Evolutionary conservation across 2,329 filamentous ascomycete species (phyloP).

Genomic region (Aspergillus luchuensis): DNA sequence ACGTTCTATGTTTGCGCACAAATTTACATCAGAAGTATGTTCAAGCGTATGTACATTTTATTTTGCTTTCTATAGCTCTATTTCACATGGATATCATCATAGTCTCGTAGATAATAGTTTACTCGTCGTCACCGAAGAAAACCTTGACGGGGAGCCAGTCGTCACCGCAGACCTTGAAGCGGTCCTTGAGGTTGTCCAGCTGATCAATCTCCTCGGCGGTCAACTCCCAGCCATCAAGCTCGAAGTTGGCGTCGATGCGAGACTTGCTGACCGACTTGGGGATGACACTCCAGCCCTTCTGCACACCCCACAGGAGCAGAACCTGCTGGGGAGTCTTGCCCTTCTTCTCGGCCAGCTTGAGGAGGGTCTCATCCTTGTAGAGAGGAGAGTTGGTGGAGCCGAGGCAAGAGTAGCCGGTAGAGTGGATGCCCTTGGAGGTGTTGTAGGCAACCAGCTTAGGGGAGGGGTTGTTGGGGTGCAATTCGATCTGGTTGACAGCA

Average conservation of each 20-base stretch:
- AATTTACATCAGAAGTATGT: not conserved
- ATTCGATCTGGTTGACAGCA: constrained; percentile 57
- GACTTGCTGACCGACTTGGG: constrained; percentile 77
- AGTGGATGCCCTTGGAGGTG: constrained; percentile 56
- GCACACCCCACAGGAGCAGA: constrained; percentile 71
- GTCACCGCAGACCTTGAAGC: constrained; percentile 82
- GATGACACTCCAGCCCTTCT: constrained; percentile 80
- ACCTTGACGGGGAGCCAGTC: constrained; percentile 71
- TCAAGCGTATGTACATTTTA: constrained; percentile 12
- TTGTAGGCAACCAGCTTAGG: constrained; percentile 57
- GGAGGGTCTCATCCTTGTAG: constrained; percentile 56
- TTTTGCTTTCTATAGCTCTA: not conserved
- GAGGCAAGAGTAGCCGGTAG: constrained; percentile 59
- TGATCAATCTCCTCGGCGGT: constrained; percentile 70
- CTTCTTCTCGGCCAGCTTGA: constrained; percentile 57
- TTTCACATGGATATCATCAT: constrained; percentile 8
- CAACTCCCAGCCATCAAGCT: constrained; percentile 73
- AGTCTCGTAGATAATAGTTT: constrained; percentile 34
- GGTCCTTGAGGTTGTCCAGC: constrained; percentile 68
- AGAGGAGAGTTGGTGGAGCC: constrained; percentile 58
- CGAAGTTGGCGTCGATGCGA: constrained; percentile 75
- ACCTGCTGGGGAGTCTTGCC: constrained; percentile 58
- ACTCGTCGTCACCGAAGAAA: constrained; percentile 83
- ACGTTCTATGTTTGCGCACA: too few species aligned
- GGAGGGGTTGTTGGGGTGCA: constrained; percentile 69